Percentiles rank a stretch among this genome's conserved stretches.
These are phyloP conservation scores for Bimuria novae-zelandiae DNA, from an alignment of 2,329 filamentous ascomycete genomes.

Conservation along the genomic window DNA sequence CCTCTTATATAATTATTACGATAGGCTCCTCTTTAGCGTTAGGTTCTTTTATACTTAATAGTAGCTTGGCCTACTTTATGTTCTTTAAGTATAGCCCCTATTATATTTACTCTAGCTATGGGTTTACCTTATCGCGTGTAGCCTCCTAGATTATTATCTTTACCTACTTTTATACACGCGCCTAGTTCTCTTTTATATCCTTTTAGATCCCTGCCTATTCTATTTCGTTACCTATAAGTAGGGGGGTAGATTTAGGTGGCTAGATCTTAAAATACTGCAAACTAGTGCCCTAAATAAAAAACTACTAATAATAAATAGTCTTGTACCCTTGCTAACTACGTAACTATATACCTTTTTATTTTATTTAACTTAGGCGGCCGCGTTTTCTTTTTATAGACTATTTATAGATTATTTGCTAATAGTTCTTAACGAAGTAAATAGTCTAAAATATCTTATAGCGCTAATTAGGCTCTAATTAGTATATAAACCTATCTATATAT, in stretches of 20 bases:
- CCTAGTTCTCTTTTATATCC: conserved; percentile 7
- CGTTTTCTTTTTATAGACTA: background rate
- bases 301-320: background rate
- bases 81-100: too few species aligned
- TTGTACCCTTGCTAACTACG: background rate
- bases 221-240: background rate
- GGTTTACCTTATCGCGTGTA: too few species aligned
- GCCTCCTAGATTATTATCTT: conserved; percentile 14
- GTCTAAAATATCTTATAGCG: background rate
- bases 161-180: conserved; percentile 11
- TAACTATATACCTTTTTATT: background rate
- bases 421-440: background rate
- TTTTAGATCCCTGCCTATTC: background rate
- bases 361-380: background rate
- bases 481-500: too few species aligned
- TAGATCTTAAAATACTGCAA: background rate
- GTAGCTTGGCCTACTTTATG: too few species aligned
- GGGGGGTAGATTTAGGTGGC: background rate
- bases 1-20: conserved; percentile 20
- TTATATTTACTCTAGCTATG: conserved; percentile 16
- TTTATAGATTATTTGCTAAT: background rate
- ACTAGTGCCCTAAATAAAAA: too few species aligned
- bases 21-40: too few species aligned
- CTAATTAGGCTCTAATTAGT: too few species aligned
- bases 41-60: too few species aligned